A percentile compares a stretch with the other conserved stretches of the same genome.
These are phyloP conservation scores for Ophiosphaerella herpotricha DNA, from an alignment of 2,329 filamentous ascomycete genomes.

Conservation along the genomic window DNA sequence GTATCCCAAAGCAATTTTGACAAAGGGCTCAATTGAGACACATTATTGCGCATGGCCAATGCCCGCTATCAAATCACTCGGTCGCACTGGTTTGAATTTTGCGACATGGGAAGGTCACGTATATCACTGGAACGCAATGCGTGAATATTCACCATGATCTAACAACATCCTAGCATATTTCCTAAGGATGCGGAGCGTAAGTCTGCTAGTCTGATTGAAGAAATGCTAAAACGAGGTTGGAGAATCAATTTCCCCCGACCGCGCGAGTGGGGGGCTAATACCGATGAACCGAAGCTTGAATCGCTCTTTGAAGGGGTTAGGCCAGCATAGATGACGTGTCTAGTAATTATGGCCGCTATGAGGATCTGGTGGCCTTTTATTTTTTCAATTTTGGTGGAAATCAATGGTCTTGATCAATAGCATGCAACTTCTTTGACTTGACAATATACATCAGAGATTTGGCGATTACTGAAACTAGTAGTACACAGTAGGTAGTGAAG, in stretches of 20 bases:
- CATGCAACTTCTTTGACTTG: too few relatives aligned
- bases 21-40: slow-evolving; percentile 33
- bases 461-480: too few relatives aligned
- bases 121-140: slow-evolving; percentile 39
- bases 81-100: slow-evolving; percentile 26
- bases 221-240: slow-evolving; percentile 32
- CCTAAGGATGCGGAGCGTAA: slow-evolving; percentile 22
- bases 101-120: slow-evolving; percentile 35
- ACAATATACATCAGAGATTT: too few relatives aligned
- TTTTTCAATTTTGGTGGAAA: too few relatives aligned
- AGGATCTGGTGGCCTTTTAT: too few relatives aligned
- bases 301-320: slow-evolving; percentile 23
- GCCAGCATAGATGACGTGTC: slow-evolving; percentile 10
- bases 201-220: slow-evolving; percentile 14
- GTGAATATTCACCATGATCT: slow-evolving; percentile 9
- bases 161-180: too few relatives aligned
- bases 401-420: too few relatives aligned
- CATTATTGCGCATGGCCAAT: slow-evolving; percentile 42
- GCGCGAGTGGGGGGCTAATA: slow-evolving; percentile 21
- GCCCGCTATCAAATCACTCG: slow-evolving; percentile 29
- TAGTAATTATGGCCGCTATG: too few relatives aligned
- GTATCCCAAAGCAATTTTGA: slow-evolving; percentile 26
- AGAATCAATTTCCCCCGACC: slow-evolving; percentile 17
- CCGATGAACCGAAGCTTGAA: slow-evolving; percentile 25
- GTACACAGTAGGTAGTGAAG: too few relatives aligned